These are phyloP conservation scores for Paxillus involutus DNA, from an alignment of 768 basidiomycete species.

Conservation along the genomic window DNA sequence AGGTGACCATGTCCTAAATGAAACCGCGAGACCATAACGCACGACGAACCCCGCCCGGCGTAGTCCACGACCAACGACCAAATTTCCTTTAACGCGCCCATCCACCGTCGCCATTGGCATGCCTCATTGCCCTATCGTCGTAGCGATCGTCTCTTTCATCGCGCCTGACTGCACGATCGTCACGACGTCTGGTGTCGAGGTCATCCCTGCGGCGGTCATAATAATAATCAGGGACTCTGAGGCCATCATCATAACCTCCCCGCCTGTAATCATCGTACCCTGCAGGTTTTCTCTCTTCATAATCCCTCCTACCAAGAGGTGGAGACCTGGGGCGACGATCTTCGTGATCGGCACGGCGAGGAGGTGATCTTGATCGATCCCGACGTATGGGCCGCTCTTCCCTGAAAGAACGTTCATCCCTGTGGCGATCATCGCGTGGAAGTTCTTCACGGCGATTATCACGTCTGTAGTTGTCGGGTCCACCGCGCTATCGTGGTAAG, in stretches of 20 bases:
- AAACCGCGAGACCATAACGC: slow-evolving; percentile 42
- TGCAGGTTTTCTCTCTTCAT: slow-evolving; percentile 85
- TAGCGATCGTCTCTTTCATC: slow-evolving; percentile 82
- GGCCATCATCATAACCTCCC: slow-evolving; percentile 77
- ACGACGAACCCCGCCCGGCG: slow-evolving; percentile 25
- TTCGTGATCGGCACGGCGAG: slow-evolving; percentile 68
- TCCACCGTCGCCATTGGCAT: slow-evolving; percentile 75
- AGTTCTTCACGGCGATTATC: slow-evolving; percentile 68
- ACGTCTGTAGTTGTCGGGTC: slow-evolving; percentile 73
- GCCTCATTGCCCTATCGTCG: slow-evolving; percentile 74
- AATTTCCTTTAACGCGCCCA: slow-evolving; percentile 65
- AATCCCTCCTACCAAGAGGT: slow-evolving; percentile 70
- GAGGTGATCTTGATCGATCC: slow-evolving; percentile 82
- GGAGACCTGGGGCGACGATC: slow-evolving; percentile 84
- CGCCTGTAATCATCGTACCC: slow-evolving; percentile 91
- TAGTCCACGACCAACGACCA: slow-evolving; percentile 36
- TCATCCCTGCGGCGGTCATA: slow-evolving; percentile 88
- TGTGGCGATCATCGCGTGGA: slow-evolving; percentile 54
- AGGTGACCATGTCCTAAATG: slow-evolving; percentile 50
- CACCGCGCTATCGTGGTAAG: slow-evolving; percentile 48
- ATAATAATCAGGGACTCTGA: slow-evolving; percentile 81
- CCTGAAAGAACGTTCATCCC: slow-evolving; percentile 57
- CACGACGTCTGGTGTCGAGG: slow-evolving; percentile 52
- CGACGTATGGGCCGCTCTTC: slow-evolving; percentile 59
- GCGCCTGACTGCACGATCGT: slow-evolving; percentile 73